Conservation (phyloP, 2,329 filamentous ascomycete genomes). For the Ceratocystis harringtonii region DNA sequence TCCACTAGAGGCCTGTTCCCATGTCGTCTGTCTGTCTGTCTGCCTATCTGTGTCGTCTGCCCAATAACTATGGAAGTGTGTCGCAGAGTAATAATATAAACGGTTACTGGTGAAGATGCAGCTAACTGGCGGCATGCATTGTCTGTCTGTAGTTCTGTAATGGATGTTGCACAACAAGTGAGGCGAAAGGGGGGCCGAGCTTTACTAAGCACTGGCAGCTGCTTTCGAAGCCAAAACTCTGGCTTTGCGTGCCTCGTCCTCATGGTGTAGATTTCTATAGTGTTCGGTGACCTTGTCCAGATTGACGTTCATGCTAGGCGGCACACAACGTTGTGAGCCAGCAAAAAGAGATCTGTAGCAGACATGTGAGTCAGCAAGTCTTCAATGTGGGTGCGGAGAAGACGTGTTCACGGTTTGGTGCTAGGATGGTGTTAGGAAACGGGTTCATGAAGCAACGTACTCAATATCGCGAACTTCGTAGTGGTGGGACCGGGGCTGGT, state of each 20-base stretch:
- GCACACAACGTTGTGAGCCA: conserved; percentile 29
- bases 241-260: conserved; percentile 41
- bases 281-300: conserved; percentile 43
- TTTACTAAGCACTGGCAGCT: background rate
- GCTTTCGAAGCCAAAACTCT: conserved; percentile 31
- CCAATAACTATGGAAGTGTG: background rate
- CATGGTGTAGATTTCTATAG: conserved; percentile 39
- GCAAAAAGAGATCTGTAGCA: conserved; percentile 39
- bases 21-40: background rate
- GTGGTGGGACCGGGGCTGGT: conserved; percentile 30
- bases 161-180: background rate
- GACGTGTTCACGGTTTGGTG: too few relatives aligned
- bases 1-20: background rate
- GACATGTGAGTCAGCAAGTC: conserved; percentile 23
- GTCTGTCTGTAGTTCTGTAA: conserved; percentile 1
- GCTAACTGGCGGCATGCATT: background rate
- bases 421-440: background rate
- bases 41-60: background rate
- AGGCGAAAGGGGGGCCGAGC: background rate
- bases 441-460: conserved; percentile 29
- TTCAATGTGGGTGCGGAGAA: too few relatives aligned
- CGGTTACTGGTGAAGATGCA: background rate
- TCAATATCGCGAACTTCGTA: conserved; percentile 43
- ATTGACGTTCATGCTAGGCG: conserved; percentile 25
- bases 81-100: background rate